Evolutionary conservation across 306 rosid species (phyloP).

Genomic region (Mimosa pudica): DNA sequence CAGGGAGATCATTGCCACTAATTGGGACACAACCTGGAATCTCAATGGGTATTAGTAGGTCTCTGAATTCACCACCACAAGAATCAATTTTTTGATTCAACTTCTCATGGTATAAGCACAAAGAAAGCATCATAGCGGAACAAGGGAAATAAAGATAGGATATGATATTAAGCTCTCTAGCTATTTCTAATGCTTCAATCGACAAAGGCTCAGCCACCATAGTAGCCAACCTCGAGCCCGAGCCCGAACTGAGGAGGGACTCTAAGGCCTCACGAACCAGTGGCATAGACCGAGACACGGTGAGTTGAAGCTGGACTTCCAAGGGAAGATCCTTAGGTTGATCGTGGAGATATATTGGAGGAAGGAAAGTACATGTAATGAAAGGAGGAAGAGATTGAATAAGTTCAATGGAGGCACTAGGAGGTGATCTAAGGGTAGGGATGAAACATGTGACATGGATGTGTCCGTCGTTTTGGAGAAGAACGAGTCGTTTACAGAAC

Average conservation of each 20-base stretch:
- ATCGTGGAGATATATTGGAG: conserved; percentile 4
- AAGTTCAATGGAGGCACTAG: neutral
- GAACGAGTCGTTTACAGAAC: conserved; percentile 21
- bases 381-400: conserved; percentile 12
- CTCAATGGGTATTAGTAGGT: neutral
- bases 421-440: conserved; percentile 24
- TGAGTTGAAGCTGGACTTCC: neutral
- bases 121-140: conserved; percentile 9
- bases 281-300: conserved; percentile 16
- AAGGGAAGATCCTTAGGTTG: neutral
- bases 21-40: conserved; percentile 33
- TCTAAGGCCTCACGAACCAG: neutral
- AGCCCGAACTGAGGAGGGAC: neutral
- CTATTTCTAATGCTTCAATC: neutral
- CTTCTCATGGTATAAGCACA: neutral
- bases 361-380: conserved; percentile 28
- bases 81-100: conserved; percentile 8
- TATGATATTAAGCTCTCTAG: neutral
- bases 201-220: conserved; percentile 11
- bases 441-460: conserved; percentile 24
- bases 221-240: neutral
- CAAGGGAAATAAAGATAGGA: conserved; percentile 13
- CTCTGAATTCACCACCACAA: conserved; percentile 13
- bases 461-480: neutral
- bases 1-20: conserved; percentile 12